phyloP scores from a whole-genome alignment of 306 rosid genomes.

The Glycine soja region DNA sequence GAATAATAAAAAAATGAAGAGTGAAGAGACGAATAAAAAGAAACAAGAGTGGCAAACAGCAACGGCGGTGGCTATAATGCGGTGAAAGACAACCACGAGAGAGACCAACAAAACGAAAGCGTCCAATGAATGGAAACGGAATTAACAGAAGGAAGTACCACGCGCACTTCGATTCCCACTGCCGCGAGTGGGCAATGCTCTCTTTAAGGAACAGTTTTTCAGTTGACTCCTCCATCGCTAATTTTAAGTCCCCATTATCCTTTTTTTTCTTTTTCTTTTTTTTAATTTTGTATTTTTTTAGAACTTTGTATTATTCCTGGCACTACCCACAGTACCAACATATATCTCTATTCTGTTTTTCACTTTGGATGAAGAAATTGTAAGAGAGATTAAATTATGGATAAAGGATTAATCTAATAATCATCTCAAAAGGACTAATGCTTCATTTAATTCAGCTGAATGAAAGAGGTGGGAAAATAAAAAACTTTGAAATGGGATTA shows the following conservation, averaged over 20 bases:
- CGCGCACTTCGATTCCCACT: constrained; percentile 51
- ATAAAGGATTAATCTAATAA: too few species aligned
- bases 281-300: too few species aligned
- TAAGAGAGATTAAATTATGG: too few species aligned
- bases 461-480: too few species aligned
- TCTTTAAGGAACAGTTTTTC: background rate
- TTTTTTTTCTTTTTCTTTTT: background rate
- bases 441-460: too few species aligned
- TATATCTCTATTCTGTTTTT: too few species aligned
- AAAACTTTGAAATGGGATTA: too few species aligned
- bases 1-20: background rate
- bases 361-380: too few species aligned
- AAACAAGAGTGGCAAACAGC: constrained; percentile 34
- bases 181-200: constrained; percentile 41
- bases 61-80: constrained; percentile 30
- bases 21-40: background rate
- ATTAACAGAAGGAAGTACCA: constrained; percentile 54
- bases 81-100: constrained; percentile 30
- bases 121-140: constrained; percentile 45
- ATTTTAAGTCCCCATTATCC: constrained; percentile 35
- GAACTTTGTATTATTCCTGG: too few species aligned
- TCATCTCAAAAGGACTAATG: too few species aligned
- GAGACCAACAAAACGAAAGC: background rate
- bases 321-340: too few species aligned
- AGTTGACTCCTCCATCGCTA: constrained; percentile 39